Base-by-base conservation (phyloP, 23 red algal genomes). In the Gracilaria domingensis region DNA sequence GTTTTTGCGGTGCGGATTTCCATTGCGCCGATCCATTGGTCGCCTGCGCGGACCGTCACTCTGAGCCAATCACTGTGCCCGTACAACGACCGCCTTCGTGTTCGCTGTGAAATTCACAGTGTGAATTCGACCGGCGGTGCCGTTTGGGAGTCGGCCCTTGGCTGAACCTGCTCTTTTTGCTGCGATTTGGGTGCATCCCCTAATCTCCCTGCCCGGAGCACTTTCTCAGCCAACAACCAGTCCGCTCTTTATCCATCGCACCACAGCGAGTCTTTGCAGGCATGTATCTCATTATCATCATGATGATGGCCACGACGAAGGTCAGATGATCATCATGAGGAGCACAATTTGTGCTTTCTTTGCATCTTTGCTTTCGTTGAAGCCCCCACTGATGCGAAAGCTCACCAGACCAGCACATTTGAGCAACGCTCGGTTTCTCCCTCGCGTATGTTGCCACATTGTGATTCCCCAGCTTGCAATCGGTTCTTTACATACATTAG, bases 401-500 rank as follows among this genome's bases (percentile, higher is more conserved):
- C 23, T 24, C 8, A 59, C 23, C n/a, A 18, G 55, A 59, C 14
- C 55, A 59, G n/a, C n/a, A n/a, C 45, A 48, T 62, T 62, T 62
- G 24, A 30, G 24, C 24, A 25, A 8, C 2, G 59, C 16, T 12
- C 26, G 11, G 25, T 2, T 69, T 69, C 30, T 14, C 30, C 30
- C 32, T n/a, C 0, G 30, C 64, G 9, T 28, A 16, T 34, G 59
- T 34, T 25, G n/a, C 23, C 64, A 69, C 36, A 69, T 20, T 30
- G 36, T 32, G 30, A 30, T 36, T 4, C 25, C 64, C 64, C 30
- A 14, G 38, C 64, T 13, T 37, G 64, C 8, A 69, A 38, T 69
- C 64, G 38, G 38, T 69, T 66, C 60, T 66, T 69, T 69, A 69
- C 64, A 69, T 37, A 37, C 30, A 3, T 37, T 32, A 69, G 18